Evolutionary conservation across 495 filamentous ascomycete species (phyloP).

Genomic region (Podospora bellae-mahoneyi): DNA sequence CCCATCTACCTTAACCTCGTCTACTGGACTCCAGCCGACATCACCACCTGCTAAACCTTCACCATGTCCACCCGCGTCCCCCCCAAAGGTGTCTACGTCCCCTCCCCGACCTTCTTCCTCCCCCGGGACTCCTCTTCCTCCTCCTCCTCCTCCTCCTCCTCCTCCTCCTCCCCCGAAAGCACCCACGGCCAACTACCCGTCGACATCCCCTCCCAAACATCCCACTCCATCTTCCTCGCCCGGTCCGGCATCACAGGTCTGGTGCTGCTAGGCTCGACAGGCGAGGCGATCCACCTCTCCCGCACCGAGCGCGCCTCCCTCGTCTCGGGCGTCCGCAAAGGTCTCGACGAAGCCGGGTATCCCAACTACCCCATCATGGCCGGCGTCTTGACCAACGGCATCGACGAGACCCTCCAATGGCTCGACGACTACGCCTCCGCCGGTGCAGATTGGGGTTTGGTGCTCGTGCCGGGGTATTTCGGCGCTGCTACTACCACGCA

Average conservation of each 20-base stretch:
- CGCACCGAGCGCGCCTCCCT: slow-evolving; percentile 56
- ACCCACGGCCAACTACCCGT: slow-evolving; percentile 26
- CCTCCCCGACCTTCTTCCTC: slow-evolving; percentile 45
- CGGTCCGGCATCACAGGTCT: slow-evolving; percentile 59
- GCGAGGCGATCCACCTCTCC: slow-evolving; percentile 65
- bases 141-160: slow-evolving; percentile 12
- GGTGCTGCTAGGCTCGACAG: slow-evolving; percentile 64
- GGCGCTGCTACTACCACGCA: slow-evolving; percentile 45
- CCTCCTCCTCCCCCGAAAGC: neutral
- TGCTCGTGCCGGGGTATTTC: slow-evolving; percentile 58
- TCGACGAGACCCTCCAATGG: slow-evolving; percentile 61
- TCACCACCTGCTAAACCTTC: neutral
- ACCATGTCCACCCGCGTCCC: slow-evolving; percentile 23
- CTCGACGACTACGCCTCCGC: slow-evolving; percentile 55
- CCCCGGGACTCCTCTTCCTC: slow-evolving; percentile 10
- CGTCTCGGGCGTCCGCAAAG: slow-evolving; percentile 50
- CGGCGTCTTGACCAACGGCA: slow-evolving; percentile 59
- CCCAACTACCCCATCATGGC: slow-evolving; percentile 64
- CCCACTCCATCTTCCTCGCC: slow-evolving; percentile 62
- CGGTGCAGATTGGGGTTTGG: slow-evolving; percentile 61
- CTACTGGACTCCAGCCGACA: neutral
- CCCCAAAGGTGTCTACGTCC: slow-evolving; percentile 44
- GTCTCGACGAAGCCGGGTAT: slow-evolving; percentile 55
- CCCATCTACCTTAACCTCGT: neutral
- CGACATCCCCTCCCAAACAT: slow-evolving; percentile 55